These are phyloP conservation scores for Gonapodya sp. DNA, from an alignment of 192 early-diverging fungal genomes.

Conservation along the genomic window DNA sequence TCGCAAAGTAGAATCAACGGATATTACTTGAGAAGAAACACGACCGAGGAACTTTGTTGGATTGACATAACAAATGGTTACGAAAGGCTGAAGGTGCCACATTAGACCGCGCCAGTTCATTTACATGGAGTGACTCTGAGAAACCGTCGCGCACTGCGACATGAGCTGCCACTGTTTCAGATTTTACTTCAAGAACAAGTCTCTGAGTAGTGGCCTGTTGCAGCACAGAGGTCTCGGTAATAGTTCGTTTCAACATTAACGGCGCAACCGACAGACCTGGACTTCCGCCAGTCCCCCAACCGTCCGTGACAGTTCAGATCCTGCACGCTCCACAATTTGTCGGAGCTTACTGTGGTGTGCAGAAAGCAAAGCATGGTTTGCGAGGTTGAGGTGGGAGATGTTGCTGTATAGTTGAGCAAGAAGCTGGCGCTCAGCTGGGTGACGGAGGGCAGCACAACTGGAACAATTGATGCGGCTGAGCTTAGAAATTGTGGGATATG, in stretches of 20 bases:
- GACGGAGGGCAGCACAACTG: neutral
- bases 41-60: too few relatives aligned
- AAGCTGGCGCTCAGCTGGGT: neutral
- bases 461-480: neutral
- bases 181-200: neutral
- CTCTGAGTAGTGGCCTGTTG: neutral
- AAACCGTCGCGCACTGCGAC: too few relatives aligned
- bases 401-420: neutral
- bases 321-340: neutral
- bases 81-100: too few relatives aligned
- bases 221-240: neutral
- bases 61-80: too few relatives aligned
- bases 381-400: neutral
- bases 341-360: neutral
- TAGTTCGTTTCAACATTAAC: neutral
- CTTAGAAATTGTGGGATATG: neutral
- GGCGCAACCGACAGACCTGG: neutral
- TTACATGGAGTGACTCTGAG: too few relatives aligned
- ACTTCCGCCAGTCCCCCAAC: neutral
- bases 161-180: too few relatives aligned
- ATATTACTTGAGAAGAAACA: too few relatives aligned
- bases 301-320: neutral
- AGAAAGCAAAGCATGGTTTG: neutral
- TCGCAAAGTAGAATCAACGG: too few relatives aligned
- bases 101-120: too few relatives aligned